Conservation (phyloP, 768 basidiomycete species). For the Pleurotus pulmonarius region DNA sequence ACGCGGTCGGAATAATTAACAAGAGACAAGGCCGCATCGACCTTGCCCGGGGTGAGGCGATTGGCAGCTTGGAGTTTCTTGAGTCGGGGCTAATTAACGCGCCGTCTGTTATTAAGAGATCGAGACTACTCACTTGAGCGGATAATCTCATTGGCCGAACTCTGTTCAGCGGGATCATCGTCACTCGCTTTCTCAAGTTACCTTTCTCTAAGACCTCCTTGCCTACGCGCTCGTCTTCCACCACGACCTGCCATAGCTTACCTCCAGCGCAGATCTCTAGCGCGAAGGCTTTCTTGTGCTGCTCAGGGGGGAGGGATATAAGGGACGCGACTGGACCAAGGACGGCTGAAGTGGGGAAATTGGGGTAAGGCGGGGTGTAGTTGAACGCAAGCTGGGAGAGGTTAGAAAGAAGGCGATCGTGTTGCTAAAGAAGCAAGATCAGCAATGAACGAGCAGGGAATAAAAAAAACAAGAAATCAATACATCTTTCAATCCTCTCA, state of each 20-base stretch:
- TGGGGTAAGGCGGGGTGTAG: conserved; percentile 70
- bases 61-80: conserved; percentile 79
- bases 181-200: conserved; percentile 80
- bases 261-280: conserved; percentile 90
- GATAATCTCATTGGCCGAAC: conserved; percentile 60
- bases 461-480: conserved; percentile 10
- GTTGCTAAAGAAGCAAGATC: conserved; percentile 42
- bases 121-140: conserved; percentile 33
- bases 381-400: conserved; percentile 78
- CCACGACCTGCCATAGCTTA: conserved; percentile 90
- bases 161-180: conserved; percentile 91
- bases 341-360: conserved; percentile 83
- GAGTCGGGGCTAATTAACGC: background rate
- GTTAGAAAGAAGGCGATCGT: conserved; percentile 62
- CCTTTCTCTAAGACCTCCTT: conserved; percentile 76
- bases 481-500: conserved; percentile 64
- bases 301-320: conserved; percentile 65
- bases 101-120: background rate
- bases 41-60: conserved; percentile 73
- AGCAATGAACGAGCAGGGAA: background rate
- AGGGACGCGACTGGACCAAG: conserved; percentile 91
- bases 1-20: conserved; percentile 82
- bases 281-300: conserved; percentile 82
- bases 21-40: conserved; percentile 82
- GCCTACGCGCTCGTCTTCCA: conserved; percentile 87